Base-by-base conservation (phyloP, 495 filamentous ascomycete species). In the Stereocaulon alpinum region DNA sequence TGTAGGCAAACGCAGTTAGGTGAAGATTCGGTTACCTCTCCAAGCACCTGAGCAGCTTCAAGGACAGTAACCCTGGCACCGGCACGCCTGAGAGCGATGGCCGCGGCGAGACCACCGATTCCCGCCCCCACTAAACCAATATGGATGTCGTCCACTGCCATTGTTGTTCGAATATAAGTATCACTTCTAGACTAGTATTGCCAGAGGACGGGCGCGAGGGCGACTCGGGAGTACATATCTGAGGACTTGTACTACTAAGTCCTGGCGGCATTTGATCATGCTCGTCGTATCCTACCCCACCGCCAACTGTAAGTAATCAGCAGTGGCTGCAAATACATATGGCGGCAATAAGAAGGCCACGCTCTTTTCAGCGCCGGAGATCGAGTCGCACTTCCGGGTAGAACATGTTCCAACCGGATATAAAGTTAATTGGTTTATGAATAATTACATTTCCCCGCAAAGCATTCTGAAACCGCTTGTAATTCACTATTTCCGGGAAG, bases 101-200 rank as follows among this genome's bases (percentile, higher is more conserved):
- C 82, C 2, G 79, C 78, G 11, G 79, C 79, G 49, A 90, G 73
- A 7, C 86, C 86, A n/a, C 82, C 82, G 37, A 89, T 80, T 18
- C 86, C 86, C 9, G 83, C 86, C 18, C 86, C 86, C 22, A 86
- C 73, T 3, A 89, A 74, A 32, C 81, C 74, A 53, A 84, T 68
- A 34, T 73, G 71, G 11, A 82, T 56, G 27, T 49, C 41, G 22
- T 42, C 18, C 17, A 18, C 14, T 12, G 40, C 51, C 59, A 61
- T 61, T 24, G 6, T 32, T 9, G 40, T 56, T 37, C 20, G 22
- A 56, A 20, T 42, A n/a, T 6, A 42, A 37, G 30, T 15, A n/a
- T 52, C 34, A 4, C 2, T 17, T 52, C 49, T 11, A 1, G 30
- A 10, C 0, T 15, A 30, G n/a, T 1, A 18, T 20, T 22, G 29